Evolutionary conservation across 768 basidiomycete genomes (phyloP).

Genomic region (Neoboletus subvelutipes): DNA sequence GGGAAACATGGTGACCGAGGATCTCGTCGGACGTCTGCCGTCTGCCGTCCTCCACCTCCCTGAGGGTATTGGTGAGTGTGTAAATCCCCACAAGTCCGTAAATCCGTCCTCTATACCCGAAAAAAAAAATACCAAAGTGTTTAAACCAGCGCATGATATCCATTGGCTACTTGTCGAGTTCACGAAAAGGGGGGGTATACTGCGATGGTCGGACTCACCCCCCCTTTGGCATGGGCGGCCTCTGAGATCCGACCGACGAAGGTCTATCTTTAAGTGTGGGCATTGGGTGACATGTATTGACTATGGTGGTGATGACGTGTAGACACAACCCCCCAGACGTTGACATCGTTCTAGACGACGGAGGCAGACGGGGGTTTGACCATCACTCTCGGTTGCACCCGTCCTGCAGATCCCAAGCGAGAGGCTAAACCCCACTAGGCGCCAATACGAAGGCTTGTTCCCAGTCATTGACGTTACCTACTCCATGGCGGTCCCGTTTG

Average conservation of each 20-base stretch:
- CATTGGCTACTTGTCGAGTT: not conserved
- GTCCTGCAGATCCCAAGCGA: not conserved
- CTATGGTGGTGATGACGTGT: not conserved
- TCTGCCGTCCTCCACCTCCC: not conserved
- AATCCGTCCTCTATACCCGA: not conserved
- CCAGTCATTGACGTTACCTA: not conserved
- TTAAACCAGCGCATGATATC: not conserved
- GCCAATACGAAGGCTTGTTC: not conserved
- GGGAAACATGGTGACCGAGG: not conserved
- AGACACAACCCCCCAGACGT: not conserved
- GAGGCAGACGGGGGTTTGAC: not conserved
- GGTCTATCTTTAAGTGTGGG: not conserved
- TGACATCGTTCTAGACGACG: not conserved
- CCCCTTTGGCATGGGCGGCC: not conserved
- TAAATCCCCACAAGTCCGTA: not conserved
- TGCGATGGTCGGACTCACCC: not conserved
- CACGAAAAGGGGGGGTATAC: not conserved
- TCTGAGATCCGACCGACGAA: not conserved
- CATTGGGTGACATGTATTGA: not conserved
- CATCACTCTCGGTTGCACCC: not conserved
- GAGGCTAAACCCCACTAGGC: not conserved
- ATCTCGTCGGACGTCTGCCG: not conserved
- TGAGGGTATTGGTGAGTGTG: not conserved
- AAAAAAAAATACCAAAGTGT: not conserved
- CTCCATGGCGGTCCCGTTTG: not conserved